These are phyloP conservation scores for Magnolia changhungtana DNA, from an alignment of 164 flowering plant genomes.

Conservation along the genomic window DNA sequence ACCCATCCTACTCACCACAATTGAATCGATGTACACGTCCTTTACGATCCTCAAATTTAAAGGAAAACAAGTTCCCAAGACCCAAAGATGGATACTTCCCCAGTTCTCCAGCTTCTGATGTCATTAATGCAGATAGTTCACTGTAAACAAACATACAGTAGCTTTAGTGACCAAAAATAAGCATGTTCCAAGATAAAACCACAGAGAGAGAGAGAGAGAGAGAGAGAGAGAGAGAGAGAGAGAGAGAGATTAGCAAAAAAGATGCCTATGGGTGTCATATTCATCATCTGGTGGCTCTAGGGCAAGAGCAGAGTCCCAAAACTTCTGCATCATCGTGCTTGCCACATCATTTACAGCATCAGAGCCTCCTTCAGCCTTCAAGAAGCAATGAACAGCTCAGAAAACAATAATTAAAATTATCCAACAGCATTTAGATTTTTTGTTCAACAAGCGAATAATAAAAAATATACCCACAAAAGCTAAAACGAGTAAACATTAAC, in stretches of 20 bases:
- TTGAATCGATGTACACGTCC: constrained; percentile 86
- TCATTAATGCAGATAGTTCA: constrained; percentile 66
- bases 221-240: too few relatives aligned
- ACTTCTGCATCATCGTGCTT: constrained; percentile 91
- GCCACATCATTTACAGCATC: constrained; percentile 83
- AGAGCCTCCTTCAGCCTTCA: constrained; percentile 74
- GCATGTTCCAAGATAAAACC: background rate
- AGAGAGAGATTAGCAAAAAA: background rate
- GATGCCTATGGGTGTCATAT: constrained; percentile 76
- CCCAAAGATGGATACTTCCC: constrained; percentile 80
- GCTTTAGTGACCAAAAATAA: constrained; percentile 10
- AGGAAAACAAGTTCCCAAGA: constrained; percentile 80
- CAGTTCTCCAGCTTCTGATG: constrained; percentile 62
- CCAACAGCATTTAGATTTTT: background rate
- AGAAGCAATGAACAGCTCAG: constrained; percentile 8
- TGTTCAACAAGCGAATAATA: background rate
- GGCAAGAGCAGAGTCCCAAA: constrained; percentile 95
- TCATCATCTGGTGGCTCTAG: constrained; percentile 82
- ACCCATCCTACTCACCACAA: constrained; percentile 54
- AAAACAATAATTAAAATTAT: too few relatives aligned
- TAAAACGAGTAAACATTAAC: background rate
- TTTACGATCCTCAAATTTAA: constrained; percentile 80
- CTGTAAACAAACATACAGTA: constrained; percentile 33
- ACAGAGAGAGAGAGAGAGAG: too few relatives aligned
- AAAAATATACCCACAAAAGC: background rate